Evolutionary conservation across 106 monocot genomes (phyloP).

Genomic region (Platanthera guangdongensis): DNA sequence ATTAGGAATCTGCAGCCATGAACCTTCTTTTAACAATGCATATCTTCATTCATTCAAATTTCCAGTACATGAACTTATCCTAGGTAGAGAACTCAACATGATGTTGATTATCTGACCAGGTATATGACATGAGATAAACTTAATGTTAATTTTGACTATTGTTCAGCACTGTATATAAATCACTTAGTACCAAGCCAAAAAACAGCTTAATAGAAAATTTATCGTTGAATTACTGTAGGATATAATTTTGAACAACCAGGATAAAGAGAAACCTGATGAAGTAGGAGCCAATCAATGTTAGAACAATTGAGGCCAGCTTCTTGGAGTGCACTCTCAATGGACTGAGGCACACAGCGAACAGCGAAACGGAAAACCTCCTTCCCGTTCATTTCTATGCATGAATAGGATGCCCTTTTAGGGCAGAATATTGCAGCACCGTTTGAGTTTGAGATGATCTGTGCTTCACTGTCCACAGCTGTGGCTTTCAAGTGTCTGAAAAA

Average conservation of each 20-base stretch:
- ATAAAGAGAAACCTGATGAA: constrained; percentile 66
- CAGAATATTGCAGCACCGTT: constrained; percentile 59
- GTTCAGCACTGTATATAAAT: not conserved
- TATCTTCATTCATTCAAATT: not conserved
- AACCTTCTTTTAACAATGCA: not conserved
- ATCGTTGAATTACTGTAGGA: not conserved
- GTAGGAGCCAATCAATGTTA: constrained; percentile 77
- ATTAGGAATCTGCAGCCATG: not conserved
- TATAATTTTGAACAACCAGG: not conserved
- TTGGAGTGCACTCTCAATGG: constrained; percentile 53
- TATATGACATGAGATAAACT: not conserved
- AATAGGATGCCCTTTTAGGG: constrained; percentile 58
- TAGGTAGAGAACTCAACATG: not conserved
- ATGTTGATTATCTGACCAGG: not conserved
- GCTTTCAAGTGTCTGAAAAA: constrained; percentile 63
- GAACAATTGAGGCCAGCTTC: constrained; percentile 59
- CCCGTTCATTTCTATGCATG: constrained; percentile 90
- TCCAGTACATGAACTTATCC: not conserved
- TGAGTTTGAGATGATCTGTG: constrained; percentile 17
- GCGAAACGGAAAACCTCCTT: constrained; percentile 99
- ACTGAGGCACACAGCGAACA: constrained; percentile 66
- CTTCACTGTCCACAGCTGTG: constrained; percentile 15
- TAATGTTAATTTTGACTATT: not conserved
- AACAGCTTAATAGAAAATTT: not conserved
- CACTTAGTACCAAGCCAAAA: not conserved